These are phyloP conservation scores for Fonsecaea monophora DNA, from an alignment of 2,329 filamentous ascomycete genomes.

Conservation along the genomic window DNA sequence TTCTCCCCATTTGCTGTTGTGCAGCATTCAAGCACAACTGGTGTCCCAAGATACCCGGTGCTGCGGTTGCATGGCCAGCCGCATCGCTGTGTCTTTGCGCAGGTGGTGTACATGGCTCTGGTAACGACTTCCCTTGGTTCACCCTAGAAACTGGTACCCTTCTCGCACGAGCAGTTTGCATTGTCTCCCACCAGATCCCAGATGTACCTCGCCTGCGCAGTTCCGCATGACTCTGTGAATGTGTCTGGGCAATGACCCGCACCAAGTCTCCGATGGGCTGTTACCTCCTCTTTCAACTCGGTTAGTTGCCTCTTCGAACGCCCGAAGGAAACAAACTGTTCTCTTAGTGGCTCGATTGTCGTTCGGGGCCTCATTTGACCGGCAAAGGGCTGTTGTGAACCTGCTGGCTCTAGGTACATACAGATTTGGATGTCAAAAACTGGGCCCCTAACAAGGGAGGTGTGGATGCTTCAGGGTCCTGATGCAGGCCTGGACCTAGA, in stretches of 20 bases:
- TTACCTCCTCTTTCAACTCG: neutral
- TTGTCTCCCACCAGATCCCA: constrained; percentile 12
- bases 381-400: neutral
- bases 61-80: constrained; percentile 21
- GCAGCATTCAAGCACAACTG: neutral
- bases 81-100: constrained; percentile 28
- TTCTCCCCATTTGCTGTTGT: neutral
- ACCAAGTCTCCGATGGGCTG: neutral
- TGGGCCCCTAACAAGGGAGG: constrained; percentile 13
- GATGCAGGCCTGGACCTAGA: constrained; percentile 26
- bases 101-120: constrained; percentile 21
- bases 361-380: constrained; percentile 21
- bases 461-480: constrained; percentile 13
- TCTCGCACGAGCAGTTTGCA: constrained; percentile 21
- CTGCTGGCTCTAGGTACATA: neutral
- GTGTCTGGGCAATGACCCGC: neutral
- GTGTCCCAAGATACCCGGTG: constrained; percentile 9
- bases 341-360: constrained; percentile 5
- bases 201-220: constrained; percentile 23
- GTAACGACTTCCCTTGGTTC: constrained; percentile 8
- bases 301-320: constrained; percentile 9
- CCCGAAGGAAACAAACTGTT: neutral
- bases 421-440: constrained; percentile 22
- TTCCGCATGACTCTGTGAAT: constrained; percentile 24
- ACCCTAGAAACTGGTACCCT: constrained; percentile 25